Percentiles rank a stretch among this genome's conserved stretches.
phyloP scores from a whole-genome alignment of 176 grass and related monocot species.

The Hordeum vulgare region DNA sequence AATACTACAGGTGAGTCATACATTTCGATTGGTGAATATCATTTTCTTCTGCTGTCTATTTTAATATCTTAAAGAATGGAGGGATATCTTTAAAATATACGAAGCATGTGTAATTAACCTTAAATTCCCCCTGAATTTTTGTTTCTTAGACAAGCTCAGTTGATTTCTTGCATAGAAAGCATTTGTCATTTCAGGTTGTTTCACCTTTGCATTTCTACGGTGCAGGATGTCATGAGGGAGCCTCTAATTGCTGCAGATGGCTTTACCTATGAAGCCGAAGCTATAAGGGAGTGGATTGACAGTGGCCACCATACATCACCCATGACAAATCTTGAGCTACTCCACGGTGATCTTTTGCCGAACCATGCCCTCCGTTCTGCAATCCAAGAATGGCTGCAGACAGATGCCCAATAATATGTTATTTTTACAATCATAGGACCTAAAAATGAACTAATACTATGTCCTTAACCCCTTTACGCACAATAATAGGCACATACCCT shows the following conservation, averaged over 20 bases:
- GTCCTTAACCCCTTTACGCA: background rate
- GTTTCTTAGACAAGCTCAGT: background rate
- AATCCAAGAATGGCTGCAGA: conserved; percentile 60
- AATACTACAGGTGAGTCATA: conserved; percentile 39
- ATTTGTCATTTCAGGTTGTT: background rate
- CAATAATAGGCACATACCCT: background rate
- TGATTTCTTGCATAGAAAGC: background rate
- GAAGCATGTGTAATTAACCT: background rate
- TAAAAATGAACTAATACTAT: background rate
- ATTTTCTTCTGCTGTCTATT: background rate
- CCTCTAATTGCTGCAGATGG: conserved; percentile 61
- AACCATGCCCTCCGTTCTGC: conserved; percentile 57
- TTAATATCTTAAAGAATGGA: background rate
- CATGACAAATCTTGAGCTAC: conserved; percentile 53
- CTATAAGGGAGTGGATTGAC: conserved; percentile 55
- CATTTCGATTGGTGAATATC: background rate
- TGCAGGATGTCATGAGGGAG: conserved; percentile 69
- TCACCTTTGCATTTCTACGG: background rate
- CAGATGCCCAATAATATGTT: conserved; percentile 19
- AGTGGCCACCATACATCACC: conserved; percentile 44
- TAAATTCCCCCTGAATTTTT: background rate
- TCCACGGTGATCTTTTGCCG: conserved; percentile 39
- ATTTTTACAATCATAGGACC: background rate
- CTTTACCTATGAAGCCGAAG: conserved; percentile 64
- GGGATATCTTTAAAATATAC: background rate